A percentile compares a stretch with the other conserved stretches of the same genome.
phyloP scores from a whole-genome alignment of 305 asterid species.

The Euphrasia arctica region DNA sequence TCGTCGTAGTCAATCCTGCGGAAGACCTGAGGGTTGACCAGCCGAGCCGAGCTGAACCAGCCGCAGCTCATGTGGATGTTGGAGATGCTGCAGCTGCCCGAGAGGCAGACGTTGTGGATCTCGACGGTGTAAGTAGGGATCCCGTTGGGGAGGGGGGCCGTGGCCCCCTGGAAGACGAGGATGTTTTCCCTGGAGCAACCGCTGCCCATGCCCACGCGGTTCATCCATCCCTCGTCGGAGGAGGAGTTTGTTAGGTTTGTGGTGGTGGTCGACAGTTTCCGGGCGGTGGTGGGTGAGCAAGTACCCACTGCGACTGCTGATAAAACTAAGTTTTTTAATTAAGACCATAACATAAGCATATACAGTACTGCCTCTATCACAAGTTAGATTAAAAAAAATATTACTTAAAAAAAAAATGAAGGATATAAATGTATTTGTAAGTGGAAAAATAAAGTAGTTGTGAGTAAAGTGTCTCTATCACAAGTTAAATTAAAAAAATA shows the following conservation, averaged over 20 bases:
- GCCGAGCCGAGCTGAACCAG: constrained; percentile 62
- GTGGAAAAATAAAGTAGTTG: too few species aligned
- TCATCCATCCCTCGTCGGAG: constrained; percentile 21
- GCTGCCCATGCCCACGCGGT: constrained; percentile 32
- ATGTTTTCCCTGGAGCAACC: constrained; percentile 44
- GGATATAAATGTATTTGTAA: too few species aligned
- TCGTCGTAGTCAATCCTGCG: constrained; percentile 45
- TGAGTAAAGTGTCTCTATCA: too few species aligned
- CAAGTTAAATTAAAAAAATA: too few species aligned
- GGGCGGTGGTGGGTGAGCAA: constrained; percentile 24
- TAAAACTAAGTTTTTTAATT: too few species aligned
- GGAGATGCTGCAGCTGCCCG: constrained; percentile 45
- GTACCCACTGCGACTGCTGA: constrained; percentile 32
- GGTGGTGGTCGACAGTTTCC: constrained; percentile 27
- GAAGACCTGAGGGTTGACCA: constrained; percentile 45
- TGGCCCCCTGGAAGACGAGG: constrained; percentile 39
- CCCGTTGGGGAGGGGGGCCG: constrained; percentile 52
- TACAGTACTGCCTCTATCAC: too few species aligned
- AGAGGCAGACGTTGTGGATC: constrained; percentile 38
- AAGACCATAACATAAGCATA: too few species aligned
- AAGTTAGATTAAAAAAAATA: too few species aligned
- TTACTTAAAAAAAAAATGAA: too few species aligned
- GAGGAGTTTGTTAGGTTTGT: neutral
- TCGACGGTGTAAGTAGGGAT: constrained; percentile 61
- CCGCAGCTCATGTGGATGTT: constrained; percentile 66